A percentile compares a stretch with the other conserved stretches of the same genome.
These are phyloP conservation scores for Zalaria sp. DNA, from an alignment of 2,329 filamentous ascomycete species.

Conservation along the genomic window DNA sequence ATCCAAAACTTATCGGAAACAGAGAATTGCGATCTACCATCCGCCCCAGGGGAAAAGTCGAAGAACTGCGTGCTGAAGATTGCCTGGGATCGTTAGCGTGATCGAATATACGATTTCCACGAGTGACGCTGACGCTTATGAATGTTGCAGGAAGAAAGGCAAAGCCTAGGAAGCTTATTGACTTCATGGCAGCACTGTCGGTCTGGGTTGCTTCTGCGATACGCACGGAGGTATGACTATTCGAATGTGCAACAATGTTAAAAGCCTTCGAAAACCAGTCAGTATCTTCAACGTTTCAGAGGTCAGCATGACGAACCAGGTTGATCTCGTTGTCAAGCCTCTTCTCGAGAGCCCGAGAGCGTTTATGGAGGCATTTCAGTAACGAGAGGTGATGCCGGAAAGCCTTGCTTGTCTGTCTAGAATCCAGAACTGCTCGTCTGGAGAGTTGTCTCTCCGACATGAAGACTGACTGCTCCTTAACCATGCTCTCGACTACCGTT, in stretches of 20 bases:
- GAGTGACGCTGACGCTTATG: slow-evolving; percentile 7
- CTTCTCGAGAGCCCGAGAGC: slow-evolving; percentile 9
- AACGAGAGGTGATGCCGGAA: slow-evolving; percentile 6
- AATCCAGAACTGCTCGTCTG: background rate
- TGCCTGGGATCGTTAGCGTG: slow-evolving; percentile 2
- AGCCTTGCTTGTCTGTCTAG: background rate
- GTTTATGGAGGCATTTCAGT: slow-evolving; percentile 8
- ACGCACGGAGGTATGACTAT: slow-evolving; percentile 7
- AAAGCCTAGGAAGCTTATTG: slow-evolving; percentile 11
- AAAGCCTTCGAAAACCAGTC: slow-evolving; percentile 10
- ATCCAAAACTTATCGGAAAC: slow-evolving; percentile 4
- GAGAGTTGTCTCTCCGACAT: background rate
- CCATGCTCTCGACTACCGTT: slow-evolving; percentile 8
- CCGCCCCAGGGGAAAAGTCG: background rate
- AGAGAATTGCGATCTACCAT: background rate
- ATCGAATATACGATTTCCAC: too few relatives aligned
- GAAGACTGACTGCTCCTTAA: slow-evolving; percentile 1
- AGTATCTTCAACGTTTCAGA: background rate
- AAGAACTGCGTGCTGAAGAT: slow-evolving; percentile 7
- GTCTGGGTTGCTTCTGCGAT: slow-evolving; percentile 9
- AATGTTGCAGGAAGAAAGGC: slow-evolving; percentile 13
- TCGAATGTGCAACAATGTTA: slow-evolving; percentile 11
- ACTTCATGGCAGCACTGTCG: slow-evolving; percentile 11
- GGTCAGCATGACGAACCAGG: slow-evolving; percentile 5
- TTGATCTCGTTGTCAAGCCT: slow-evolving; percentile 13